A percentile compares a stretch with the other conserved stretches of the same genome.
These are phyloP conservation scores for Iris pallida DNA, from an alignment of 116 monocot genomes.

Conservation along the genomic window DNA sequence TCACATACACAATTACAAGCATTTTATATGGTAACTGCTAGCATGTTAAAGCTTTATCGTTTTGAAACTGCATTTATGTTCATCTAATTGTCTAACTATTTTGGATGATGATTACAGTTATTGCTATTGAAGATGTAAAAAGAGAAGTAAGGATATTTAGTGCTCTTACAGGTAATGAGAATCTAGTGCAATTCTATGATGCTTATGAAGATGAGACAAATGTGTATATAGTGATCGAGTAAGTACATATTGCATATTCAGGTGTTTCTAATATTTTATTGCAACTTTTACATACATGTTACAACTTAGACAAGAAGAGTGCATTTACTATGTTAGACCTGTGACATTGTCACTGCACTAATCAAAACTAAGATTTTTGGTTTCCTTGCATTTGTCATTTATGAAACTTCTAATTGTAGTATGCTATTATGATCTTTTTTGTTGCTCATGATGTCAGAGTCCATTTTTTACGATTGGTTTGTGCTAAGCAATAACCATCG, in stretches of 20 bases:
- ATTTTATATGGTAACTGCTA: too few species aligned
- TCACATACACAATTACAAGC: too few species aligned
- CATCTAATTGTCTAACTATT: neutral
- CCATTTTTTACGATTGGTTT: too few species aligned
- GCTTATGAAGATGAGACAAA: constrained; percentile 76
- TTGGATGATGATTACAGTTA: constrained; percentile 71
- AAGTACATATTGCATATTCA: constrained; percentile 12
- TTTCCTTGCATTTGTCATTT: neutral
- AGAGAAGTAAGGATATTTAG: constrained; percentile 79
- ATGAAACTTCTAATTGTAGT: too few species aligned
- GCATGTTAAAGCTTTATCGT: too few species aligned
- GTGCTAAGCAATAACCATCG: too few species aligned
- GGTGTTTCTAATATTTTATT: neutral
- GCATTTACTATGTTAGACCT: neutral
- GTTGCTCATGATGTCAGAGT: too few species aligned
- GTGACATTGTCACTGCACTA: neutral
- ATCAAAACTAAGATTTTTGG: neutral
- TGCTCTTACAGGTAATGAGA: constrained; percentile 57
- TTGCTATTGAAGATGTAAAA: constrained; percentile 73
- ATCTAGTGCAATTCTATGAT: constrained; percentile 75
- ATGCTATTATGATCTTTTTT: too few species aligned
- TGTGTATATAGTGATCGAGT: constrained; percentile 89
- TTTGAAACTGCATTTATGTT: too few species aligned
- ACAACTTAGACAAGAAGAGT: neutral
- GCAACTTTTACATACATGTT: neutral